phyloP scores from a whole-genome alignment of 208 protist genomes.

The Trypanosomatidae sp. region DNA sequence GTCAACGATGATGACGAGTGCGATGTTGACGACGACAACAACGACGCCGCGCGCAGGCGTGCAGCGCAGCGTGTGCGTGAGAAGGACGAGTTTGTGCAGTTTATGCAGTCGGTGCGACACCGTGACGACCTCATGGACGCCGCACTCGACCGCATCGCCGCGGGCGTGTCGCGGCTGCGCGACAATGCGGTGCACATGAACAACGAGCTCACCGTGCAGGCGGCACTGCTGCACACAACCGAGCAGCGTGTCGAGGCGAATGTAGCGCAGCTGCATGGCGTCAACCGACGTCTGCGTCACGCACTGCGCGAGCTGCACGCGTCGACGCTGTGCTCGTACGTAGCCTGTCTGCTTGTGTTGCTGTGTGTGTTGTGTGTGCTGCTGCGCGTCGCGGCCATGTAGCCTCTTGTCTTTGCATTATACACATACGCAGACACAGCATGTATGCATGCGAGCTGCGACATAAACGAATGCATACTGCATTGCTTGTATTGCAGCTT shows the following conservation, averaged over 20 bases:
- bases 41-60: background rate
- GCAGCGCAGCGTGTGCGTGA: conserved; percentile 18
- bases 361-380: conserved; percentile 20
- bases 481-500: background rate
- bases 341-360: conserved; percentile 21
- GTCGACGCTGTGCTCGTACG: conserved; percentile 35
- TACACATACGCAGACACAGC: conserved; percentile 1
- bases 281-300: conserved; percentile 38
- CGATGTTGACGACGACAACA: too few species aligned
- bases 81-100: conserved; percentile 50
- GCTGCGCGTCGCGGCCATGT: conserved; percentile 5
- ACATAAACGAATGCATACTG: background rate
- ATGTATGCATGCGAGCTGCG: background rate
- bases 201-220: conserved; percentile 43
- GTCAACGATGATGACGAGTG: too few species aligned
- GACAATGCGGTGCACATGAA: conserved; percentile 45
- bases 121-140: conserved; percentile 48
- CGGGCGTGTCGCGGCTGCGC: conserved; percentile 31
- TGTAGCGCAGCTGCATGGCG: conserved; percentile 14
- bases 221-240: conserved; percentile 28
- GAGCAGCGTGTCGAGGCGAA: conserved; percentile 21
- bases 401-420: background rate
- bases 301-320: conserved; percentile 36
- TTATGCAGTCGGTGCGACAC: conserved; percentile 27
- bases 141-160: conserved; percentile 43